Percentiles rank a stretch among this genome's conserved stretches.
Evolutionary conservation across 2,329 filamentous ascomycete genomes (phyloP).

Genomic region (Didymella sp.): DNA sequence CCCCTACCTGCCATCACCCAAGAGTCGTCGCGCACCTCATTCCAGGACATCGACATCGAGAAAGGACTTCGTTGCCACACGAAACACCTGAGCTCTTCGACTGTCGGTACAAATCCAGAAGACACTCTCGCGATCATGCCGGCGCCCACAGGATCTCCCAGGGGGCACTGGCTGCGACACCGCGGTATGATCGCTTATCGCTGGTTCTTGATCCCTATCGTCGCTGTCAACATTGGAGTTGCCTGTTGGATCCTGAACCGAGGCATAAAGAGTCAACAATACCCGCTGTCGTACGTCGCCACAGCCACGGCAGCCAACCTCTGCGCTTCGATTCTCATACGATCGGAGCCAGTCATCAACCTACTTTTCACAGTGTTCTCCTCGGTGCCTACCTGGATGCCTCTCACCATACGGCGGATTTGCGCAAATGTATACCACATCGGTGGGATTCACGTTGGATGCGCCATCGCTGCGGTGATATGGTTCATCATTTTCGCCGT

Average conservation of each 20-base stretch:
- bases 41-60: constrained; percentile 16
- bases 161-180: constrained; percentile 39
- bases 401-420: constrained; percentile 41
- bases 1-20: constrained; percentile 3
- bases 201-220: constrained; percentile 38
- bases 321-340: constrained; percentile 42
- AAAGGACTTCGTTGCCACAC: constrained; percentile 19
- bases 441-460: constrained; percentile 49
- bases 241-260: constrained; percentile 40
- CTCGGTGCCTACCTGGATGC: constrained; percentile 40
- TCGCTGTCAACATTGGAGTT: constrained; percentile 37
- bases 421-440: constrained; percentile 48
- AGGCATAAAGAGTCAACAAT: constrained; percentile 29
- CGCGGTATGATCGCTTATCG: constrained; percentile 43
- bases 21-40: not conserved
- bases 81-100: constrained; percentile 22
- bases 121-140: constrained; percentile 15
- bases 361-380: constrained; percentile 46
- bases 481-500: constrained; percentile 57
- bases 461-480: constrained; percentile 42
- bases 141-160: constrained; percentile 21
- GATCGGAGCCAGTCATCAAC: constrained; percentile 50
- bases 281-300: constrained; percentile 38
- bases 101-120: constrained; percentile 20
- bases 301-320: constrained; percentile 50